Percentiles rank a stretch among this genome's conserved stretches.
phyloP scores from a whole-genome alignment of 2,329 filamentous ascomycete species.

The Neofusicoccum ribis region DNA sequence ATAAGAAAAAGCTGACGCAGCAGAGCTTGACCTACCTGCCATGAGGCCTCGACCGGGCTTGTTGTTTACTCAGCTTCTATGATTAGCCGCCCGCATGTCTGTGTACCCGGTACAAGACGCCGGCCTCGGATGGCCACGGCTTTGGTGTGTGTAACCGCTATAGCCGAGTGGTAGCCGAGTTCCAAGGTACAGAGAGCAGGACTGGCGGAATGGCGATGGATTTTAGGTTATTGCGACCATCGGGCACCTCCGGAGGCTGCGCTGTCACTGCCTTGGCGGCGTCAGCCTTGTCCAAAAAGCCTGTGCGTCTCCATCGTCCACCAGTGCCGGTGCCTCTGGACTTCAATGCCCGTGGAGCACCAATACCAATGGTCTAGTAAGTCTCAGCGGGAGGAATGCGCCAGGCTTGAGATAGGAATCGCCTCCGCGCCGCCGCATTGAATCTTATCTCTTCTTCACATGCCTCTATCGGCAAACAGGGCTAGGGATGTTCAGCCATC shows the following conservation, averaged over 20 bases:
- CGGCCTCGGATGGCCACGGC: neutral
- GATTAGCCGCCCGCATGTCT: neutral
- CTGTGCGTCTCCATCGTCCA: neutral
- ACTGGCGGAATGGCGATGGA: neutral
- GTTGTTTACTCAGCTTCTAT: neutral
- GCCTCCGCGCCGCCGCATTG: neutral
- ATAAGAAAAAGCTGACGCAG: neutral
- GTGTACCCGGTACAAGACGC: neutral
- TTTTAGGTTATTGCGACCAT: conserved; percentile 6
- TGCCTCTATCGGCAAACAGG: neutral
- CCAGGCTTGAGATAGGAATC: neutral
- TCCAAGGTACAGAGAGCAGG: neutral
- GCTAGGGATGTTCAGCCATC: neutral
- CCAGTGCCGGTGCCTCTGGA: neutral
- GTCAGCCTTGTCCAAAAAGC: neutral
- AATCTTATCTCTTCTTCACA: neutral
- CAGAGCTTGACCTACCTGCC: neutral
- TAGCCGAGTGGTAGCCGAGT: conserved; percentile 3
- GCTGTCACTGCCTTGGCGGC: neutral
- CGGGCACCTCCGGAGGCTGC: neutral
- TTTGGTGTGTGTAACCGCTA: neutral
- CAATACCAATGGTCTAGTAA: neutral
- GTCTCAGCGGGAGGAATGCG: neutral
- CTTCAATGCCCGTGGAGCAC: neutral
- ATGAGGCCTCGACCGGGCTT: neutral